Evolutionary conservation across 352 stramenopile genomes (phyloP).

Genomic region (Globisporangium apiculatum): DNA sequence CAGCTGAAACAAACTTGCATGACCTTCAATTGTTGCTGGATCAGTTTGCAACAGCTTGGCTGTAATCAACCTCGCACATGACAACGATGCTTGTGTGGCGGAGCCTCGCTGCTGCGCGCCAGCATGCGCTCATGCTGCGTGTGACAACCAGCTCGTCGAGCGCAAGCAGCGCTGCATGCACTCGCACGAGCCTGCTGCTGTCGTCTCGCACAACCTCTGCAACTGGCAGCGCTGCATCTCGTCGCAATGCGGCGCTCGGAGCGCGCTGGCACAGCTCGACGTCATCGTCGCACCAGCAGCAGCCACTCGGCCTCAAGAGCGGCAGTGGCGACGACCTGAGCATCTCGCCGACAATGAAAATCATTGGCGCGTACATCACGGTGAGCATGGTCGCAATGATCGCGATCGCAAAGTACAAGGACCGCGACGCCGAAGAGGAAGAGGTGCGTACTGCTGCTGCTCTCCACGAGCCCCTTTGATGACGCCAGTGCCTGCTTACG

Average conservation of each 20-base stretch:
- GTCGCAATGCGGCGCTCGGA: background rate
- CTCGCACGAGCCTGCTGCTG: background rate
- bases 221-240: background rate
- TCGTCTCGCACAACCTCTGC: background rate
- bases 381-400: constrained; percentile 45
- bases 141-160: background rate
- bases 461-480: background rate
- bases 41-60: too few species aligned
- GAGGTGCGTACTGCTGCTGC: constrained; percentile 19
- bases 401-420: constrained; percentile 54
- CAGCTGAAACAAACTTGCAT: background rate
- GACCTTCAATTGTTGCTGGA: too few species aligned
- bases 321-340: constrained; percentile 20
- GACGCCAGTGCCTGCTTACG: background rate
- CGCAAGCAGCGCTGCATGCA: background rate
- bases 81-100: background rate
- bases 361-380: constrained; percentile 50
- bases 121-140: background rate
- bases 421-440: constrained; percentile 39
- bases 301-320: constrained; percentile 33
- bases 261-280: constrained; percentile 13
- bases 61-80: background rate
- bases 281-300: constrained; percentile 2
- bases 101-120: background rate
- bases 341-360: constrained; percentile 43